These are phyloP conservation scores for Eucalyptus dawsonii DNA, from an alignment of 345 rosid genomes.

Conservation along the genomic window DNA sequence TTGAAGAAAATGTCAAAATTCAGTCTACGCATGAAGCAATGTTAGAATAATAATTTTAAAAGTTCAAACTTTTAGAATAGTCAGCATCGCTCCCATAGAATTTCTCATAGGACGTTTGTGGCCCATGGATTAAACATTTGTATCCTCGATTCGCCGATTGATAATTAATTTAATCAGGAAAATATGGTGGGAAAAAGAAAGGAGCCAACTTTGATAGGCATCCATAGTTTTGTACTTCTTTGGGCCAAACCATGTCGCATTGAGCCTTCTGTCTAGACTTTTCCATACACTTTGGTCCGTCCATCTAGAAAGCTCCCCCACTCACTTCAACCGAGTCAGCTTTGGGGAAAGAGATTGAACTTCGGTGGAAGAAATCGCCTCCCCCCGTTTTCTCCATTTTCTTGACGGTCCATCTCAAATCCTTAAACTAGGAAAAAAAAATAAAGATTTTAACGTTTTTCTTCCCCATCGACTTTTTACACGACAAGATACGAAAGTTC, in stretches of 20 bases:
- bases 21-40: accelerated
- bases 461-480: not conserved
- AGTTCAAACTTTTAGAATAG: not conserved
- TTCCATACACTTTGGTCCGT: not conserved
- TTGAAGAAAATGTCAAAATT: not conserved
- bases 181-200: not conserved
- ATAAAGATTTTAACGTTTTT: not conserved
- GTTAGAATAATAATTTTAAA: too few relatives aligned
- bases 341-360: not conserved
- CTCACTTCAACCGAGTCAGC: not conserved
- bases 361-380: not conserved
- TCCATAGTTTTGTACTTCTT: not conserved
- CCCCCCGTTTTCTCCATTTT: not conserved
- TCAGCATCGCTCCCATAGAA: not conserved
- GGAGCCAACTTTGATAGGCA: not conserved
- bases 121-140: not conserved
- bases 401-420: not conserved
- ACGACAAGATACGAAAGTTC: not conserved
- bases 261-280: not conserved
- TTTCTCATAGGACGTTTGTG: accelerated
- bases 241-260: not conserved
- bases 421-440: not conserved
- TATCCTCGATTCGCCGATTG: not conserved
- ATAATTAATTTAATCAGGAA: not conserved
- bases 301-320: not conserved